Conservation (phyloP, 1,139 yeast species). For the Schwanniomyces etchellsii region DNA sequence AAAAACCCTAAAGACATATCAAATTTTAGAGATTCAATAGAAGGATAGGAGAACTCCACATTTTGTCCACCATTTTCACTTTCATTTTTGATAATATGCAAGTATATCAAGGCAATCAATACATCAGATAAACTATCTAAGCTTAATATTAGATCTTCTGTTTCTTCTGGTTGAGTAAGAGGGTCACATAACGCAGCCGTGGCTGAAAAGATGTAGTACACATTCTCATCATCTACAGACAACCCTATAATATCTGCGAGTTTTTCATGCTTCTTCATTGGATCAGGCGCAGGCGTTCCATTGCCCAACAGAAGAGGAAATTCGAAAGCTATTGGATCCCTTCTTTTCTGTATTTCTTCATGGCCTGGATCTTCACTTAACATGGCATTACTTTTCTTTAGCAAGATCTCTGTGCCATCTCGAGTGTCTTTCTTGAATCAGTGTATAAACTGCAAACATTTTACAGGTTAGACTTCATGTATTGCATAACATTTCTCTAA, state of each 20-base stretch:
- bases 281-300: slow-evolving; percentile 4
- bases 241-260: slow-evolving; percentile 15
- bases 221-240: slow-evolving; percentile 10
- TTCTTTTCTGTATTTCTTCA: no score
- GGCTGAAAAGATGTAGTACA: slow-evolving; percentile 18
- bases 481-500: no score
- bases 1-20: slow-evolving; percentile 34
- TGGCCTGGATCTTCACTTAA: no score
- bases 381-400: no score
- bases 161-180: slow-evolving; percentile 61
- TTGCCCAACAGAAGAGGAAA: no score
- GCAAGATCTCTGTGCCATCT: no score
- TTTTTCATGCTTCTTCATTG: slow-evolving; percentile 16
- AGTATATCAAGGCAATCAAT: slow-evolving; percentile 36
- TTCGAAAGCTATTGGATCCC: no score
- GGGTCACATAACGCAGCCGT: slow-evolving; percentile 55
- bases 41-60: slow-evolving; percentile 7
- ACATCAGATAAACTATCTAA: slow-evolving; percentile 49
- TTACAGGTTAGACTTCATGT: no score
- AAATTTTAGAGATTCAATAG: slow-evolving; percentile 28
- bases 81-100: slow-evolving; percentile 5
- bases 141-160: slow-evolving; percentile 47
- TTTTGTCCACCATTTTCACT: slow-evolving; percentile 7
- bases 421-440: no score
- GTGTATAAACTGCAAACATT: no score